Percentiles rank a stretch among this genome's conserved stretches.
Evolutionary conservation across 352 stramenopile species (phyloP).

Genomic region (Phytophthora aleatoria): DNA sequence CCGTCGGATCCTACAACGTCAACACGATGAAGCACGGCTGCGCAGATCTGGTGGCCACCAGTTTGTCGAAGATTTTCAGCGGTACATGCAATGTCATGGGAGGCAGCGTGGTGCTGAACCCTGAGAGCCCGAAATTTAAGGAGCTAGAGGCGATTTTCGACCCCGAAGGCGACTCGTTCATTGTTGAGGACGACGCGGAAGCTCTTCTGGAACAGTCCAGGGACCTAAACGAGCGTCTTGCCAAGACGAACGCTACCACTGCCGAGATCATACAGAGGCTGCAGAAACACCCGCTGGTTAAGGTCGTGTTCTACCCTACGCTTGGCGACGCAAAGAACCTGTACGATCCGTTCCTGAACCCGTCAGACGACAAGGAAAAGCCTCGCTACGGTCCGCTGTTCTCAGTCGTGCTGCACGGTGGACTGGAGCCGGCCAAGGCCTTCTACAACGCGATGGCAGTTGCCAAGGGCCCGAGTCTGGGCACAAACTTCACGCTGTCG

Average conservation of each 20-base stretch:
- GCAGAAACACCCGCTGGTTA: conserved; percentile 71
- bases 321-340: conserved; percentile 48
- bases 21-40: conserved; percentile 79
- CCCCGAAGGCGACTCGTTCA: conserved; percentile 53
- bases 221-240: conserved; percentile 78
- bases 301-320: conserved; percentile 89
- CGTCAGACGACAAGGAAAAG: conserved; percentile 16
- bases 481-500: conserved; percentile 94
- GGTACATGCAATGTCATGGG: conserved; percentile 92
- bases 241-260: conserved; percentile 81
- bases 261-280: conserved; percentile 76
- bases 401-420: conserved; percentile 84
- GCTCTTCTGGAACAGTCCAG: conserved; percentile 52
- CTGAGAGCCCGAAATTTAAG: conserved; percentile 45
- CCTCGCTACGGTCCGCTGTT: conserved; percentile 87
- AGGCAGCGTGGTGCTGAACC: conserved; percentile 91
- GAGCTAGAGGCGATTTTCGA: conserved; percentile 49
- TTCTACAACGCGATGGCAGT: conserved; percentile 91
- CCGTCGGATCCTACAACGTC: conserved; percentile 91
- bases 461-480: conserved; percentile 89
- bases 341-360: conserved; percentile 67
- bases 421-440: conserved; percentile 58
- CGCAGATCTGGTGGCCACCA: conserved; percentile 92
- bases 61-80: conserved; percentile 94
- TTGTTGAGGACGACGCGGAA: conserved; percentile 65